phyloP scores from a whole-genome alignment of 495 filamentous ascomycete genomes.

The Lophiotrema nucula region DNA sequence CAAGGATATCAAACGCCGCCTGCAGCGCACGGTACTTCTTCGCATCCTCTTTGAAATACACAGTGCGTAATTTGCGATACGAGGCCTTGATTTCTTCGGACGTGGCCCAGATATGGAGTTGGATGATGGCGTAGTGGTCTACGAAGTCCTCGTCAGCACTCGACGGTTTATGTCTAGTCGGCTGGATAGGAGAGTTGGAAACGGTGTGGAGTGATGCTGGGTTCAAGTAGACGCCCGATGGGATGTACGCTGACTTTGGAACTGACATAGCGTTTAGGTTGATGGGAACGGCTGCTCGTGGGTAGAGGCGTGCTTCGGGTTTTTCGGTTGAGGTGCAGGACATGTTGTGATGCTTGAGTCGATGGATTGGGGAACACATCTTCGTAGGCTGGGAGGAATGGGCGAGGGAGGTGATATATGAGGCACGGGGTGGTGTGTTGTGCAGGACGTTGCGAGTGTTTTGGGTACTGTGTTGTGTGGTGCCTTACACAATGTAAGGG shows the following conservation, averaged over 20 bases:
- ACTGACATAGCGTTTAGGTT: too few species aligned
- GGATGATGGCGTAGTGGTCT: conserved; percentile 22
- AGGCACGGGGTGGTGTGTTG: conserved; percentile 1
- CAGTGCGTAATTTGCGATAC: conserved; percentile 6
- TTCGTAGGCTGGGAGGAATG: not conserved
- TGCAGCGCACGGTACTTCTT: conserved; percentile 23
- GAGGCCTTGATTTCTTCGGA: conserved; percentile 18
- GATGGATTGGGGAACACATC: too few species aligned
- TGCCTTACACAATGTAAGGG: too few species aligned
- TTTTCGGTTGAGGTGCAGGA: too few species aligned
- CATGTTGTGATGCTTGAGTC: too few species aligned
- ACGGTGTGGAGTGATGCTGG: not conserved
- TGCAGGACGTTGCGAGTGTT: too few species aligned
- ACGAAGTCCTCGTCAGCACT: not conserved
- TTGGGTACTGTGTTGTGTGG: too few species aligned
- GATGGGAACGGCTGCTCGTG: too few species aligned
- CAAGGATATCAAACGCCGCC: conserved; percentile 20
- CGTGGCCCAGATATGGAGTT: conserved; percentile 5
- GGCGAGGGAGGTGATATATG: not conserved
- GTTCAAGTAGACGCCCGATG: conserved; percentile 17
- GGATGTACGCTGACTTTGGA: not conserved
- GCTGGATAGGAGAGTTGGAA: not conserved
- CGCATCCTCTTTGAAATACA: conserved; percentile 3
- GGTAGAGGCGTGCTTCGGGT: too few species aligned
- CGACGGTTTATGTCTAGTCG: too few species aligned